These are phyloP conservation scores for Psilocybe cyanescens DNA, from an alignment of 768 basidiomycete species.

Conservation along the genomic window DNA sequence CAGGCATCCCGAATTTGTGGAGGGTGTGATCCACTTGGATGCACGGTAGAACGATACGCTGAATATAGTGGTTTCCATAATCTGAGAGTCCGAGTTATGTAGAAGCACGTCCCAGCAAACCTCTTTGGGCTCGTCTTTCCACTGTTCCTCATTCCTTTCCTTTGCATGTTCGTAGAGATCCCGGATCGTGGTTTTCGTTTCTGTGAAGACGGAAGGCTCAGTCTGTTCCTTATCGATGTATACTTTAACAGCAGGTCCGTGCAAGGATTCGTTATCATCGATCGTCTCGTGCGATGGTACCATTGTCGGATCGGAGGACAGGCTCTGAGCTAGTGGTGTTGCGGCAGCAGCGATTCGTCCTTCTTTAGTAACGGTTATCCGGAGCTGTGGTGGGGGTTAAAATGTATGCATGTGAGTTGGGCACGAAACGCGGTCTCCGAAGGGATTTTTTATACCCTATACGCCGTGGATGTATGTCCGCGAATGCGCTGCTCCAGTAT, in stretches of 20 bases:
- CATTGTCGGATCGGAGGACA: constrained; percentile 43
- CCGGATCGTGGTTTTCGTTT: constrained; percentile 74
- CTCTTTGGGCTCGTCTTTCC: constrained; percentile 22
- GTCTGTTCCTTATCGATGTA: constrained; percentile 61
- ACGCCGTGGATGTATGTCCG: constrained; percentile 24
- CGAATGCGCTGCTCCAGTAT: constrained; percentile 33
- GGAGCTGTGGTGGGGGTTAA: constrained; percentile 42
- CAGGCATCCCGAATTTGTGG: constrained; percentile 66
- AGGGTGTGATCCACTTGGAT: constrained; percentile 68
- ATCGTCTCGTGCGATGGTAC: constrained; percentile 33
- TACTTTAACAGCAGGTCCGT: constrained; percentile 38
- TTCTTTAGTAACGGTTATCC: constrained; percentile 48
- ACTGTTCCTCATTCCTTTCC: constrained; percentile 49
- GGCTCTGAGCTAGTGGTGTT: constrained; percentile 28
- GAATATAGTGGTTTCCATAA: constrained; percentile 72
- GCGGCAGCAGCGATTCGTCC: constrained; percentile 41
- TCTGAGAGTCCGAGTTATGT: constrained; percentile 49
- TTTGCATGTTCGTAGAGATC: constrained; percentile 65
- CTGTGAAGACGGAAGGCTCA: constrained; percentile 57
- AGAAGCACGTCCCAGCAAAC: constrained; percentile 63
- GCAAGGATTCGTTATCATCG: constrained; percentile 18
- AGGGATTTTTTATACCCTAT: constrained; percentile 31
- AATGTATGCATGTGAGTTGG: too few species aligned
- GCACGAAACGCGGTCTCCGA: not conserved
- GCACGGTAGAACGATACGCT: constrained; percentile 72